phyloP scores from a whole-genome alignment of 768 basidiomycete species.

The Astraeus odoratus region DNA sequence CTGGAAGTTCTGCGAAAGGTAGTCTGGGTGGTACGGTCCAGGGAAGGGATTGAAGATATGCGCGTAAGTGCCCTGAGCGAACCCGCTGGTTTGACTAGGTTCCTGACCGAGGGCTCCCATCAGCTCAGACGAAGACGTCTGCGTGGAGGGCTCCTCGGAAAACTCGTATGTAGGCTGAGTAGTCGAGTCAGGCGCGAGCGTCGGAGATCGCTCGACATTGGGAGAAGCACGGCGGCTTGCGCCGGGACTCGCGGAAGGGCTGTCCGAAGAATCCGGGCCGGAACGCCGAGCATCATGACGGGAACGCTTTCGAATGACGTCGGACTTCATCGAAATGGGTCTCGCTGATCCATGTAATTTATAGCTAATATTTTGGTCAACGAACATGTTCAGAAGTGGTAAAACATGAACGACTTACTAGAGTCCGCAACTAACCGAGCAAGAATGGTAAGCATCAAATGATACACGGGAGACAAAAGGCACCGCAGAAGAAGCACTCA shows the following conservation, averaged over 20 bases:
- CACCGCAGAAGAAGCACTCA: slow-evolving; percentile 35
- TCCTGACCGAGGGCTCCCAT: slow-evolving; percentile 38
- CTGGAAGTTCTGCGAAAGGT: slow-evolving; percentile 47
- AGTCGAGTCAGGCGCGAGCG: slow-evolving; percentile 64
- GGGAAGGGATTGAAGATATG: slow-evolving; percentile 46
- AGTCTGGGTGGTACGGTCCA: slow-evolving; percentile 72
- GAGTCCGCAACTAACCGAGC: slow-evolving; percentile 55
- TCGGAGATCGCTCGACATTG: slow-evolving; percentile 51
- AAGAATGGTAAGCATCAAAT: slow-evolving; percentile 3
- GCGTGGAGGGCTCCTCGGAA: slow-evolving; percentile 35
- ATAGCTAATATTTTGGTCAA: slow-evolving; percentile 37
- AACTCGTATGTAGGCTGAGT: slow-evolving; percentile 50
- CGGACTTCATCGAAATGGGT: slow-evolving; percentile 88
- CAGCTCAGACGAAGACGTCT: slow-evolving; percentile 44
- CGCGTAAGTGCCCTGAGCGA: slow-evolving; percentile 24
- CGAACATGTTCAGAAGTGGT: neutral
- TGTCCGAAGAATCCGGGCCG: slow-evolving; percentile 50
- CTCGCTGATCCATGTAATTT: slow-evolving; percentile 82
- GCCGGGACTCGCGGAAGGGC: slow-evolving; percentile 69
- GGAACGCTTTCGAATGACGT: slow-evolving; percentile 82
- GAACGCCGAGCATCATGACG: slow-evolving; percentile 68
- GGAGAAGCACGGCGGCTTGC: slow-evolving; percentile 72
- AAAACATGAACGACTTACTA: slow-evolving; percentile 42
- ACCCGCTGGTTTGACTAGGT: slow-evolving; percentile 16
- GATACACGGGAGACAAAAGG: slow-evolving; percentile 5